These are phyloP conservation scores for Ambrosia trifida DNA, from an alignment of 129 eudicot species.

Conservation along the genomic window DNA sequence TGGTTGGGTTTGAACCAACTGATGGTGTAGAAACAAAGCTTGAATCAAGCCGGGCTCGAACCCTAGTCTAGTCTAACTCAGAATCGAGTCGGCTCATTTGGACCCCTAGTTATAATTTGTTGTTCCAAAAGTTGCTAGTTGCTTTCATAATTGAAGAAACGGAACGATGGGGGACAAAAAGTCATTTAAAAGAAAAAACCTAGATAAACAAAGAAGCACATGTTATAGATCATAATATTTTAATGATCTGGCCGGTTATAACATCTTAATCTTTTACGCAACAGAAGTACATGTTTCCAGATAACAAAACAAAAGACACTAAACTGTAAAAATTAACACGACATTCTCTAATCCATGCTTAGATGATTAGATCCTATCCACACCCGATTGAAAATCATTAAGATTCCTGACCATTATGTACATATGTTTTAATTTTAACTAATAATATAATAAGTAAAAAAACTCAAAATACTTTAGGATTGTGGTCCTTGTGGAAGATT, in stretches of 20 bases:
- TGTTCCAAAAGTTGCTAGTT: conserved; percentile 15
- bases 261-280: neutral
- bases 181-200: neutral
- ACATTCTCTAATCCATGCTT: neutral
- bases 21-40: too few relatives aligned
- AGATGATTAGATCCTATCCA: neutral
- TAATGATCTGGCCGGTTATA: neutral
- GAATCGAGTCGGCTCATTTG: too few relatives aligned
- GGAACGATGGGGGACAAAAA: neutral
- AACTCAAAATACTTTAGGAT: too few relatives aligned
- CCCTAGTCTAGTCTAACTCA: too few relatives aligned
- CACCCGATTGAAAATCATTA: neutral
- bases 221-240: neutral
- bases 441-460: too few relatives aligned
- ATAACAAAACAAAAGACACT: neutral
- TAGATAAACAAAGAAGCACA: neutral
- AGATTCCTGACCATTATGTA: neutral
- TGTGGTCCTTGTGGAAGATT: too few relatives aligned
- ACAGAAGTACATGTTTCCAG: neutral
- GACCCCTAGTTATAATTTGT: neutral
- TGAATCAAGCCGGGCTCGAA: too few relatives aligned
- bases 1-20: too few relatives aligned
- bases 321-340: neutral
- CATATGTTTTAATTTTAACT: too few relatives aligned
- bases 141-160: conserved; percentile 1